Evolutionary conservation across 345 rosid genomes (phyloP), one percentile per base, ranked within the genome.

Genomic region (Pistacia vera): DNA sequence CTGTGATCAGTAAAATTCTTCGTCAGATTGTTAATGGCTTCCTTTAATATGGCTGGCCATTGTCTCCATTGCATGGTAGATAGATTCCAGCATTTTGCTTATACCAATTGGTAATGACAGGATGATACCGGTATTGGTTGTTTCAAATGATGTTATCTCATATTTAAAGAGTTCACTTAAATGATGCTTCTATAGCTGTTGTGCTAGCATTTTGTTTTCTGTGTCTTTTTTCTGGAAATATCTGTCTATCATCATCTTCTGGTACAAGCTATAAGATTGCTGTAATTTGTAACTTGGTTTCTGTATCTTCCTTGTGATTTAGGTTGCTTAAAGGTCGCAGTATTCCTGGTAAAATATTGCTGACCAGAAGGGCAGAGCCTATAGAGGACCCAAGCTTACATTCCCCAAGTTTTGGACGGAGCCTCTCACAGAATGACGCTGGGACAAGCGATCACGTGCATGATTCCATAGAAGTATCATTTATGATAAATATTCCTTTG

Each of bases 321-420:
- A 96, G 98, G 86, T 77, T 96, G 83, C 97, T 90, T 36, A 91
- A 90, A 80, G 99, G 99, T 35, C 93, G 97, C 36, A 90, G 93
- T 85, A 91, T 92, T 74, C 98, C 94, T 8, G 99, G 98, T 58
- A 92, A 93, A 83, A 89, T 91, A n/a, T 83, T 91, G 76, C 72
- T 96, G 77, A 90, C 97, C 73, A 89, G 97, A 81, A 92, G 91
- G 82, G 70, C 90, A 5, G 98, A 93, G 76, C 91, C 86, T 36
- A 78, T 83, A 35, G 94, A 79, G 11, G 90, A 81, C 67, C 80
- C 81, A 6, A 80, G 76, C 76, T 25, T 74, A 51, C 89, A 73
- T 77, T 88, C 97, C 78, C 93, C 91, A 2, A 85, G 78, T 33
- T 91, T 80, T 85, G 91, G 80, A 58, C 86, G 98, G 77, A 93